Conservation (phyloP, 23 red algal species). For the Gracilaria domingensis region DNA sequence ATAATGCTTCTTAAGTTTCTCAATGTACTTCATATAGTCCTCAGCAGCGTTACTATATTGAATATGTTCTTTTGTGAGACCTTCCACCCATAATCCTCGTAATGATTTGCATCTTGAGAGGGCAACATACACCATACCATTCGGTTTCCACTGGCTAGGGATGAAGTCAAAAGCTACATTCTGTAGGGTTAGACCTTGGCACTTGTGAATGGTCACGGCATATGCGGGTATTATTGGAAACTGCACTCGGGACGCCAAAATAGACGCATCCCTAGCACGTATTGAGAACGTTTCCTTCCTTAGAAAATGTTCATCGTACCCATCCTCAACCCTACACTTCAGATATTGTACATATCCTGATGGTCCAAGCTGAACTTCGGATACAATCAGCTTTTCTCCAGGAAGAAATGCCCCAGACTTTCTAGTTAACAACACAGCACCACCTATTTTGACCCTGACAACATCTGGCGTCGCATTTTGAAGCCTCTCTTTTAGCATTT, state of each 20-base stretch:
- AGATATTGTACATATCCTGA: background rate
- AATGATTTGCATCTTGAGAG: slow-evolving; percentile 7
- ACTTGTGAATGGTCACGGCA: slow-evolving; percentile 1
- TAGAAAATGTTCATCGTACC: background rate
- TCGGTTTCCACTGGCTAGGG: background rate
- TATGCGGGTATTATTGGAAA: background rate
- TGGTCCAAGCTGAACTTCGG: background rate
- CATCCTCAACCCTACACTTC: background rate
- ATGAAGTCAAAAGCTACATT: background rate
- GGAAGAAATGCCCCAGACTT: background rate
- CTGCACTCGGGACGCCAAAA: background rate
- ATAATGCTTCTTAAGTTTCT: background rate
- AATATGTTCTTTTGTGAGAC: background rate
- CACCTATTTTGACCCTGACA: background rate
- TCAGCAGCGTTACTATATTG: background rate
- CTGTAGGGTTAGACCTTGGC: background rate
- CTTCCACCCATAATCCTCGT: background rate
- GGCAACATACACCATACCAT: slow-evolving; percentile 9
- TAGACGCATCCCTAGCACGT: background rate
- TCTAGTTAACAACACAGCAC: background rate
- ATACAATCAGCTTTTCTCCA: background rate
- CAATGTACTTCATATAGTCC: background rate
- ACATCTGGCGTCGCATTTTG: background rate
- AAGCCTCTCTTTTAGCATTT: background rate
- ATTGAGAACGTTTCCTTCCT: background rate